phyloP scores from a whole-genome alignment of 2,329 filamentous ascomycete genomes.

The Aspergillus fumigatus region DNA sequence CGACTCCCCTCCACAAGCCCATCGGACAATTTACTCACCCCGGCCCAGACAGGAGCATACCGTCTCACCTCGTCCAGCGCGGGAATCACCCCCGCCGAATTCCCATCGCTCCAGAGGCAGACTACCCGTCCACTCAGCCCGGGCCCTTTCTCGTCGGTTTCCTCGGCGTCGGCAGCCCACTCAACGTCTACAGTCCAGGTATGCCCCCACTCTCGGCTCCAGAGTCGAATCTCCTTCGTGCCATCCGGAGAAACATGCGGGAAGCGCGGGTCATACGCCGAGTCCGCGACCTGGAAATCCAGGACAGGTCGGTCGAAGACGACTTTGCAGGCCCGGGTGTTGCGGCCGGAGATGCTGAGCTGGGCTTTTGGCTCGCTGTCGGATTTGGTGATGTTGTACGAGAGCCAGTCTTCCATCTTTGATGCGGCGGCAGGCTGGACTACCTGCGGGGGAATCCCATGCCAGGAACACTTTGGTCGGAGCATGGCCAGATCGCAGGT shows the following conservation, averaged over 20 bases:
- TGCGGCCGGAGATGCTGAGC: conserved; percentile 64
- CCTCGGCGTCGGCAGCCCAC: conserved; percentile 43
- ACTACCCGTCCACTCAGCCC: conserved; percentile 61
- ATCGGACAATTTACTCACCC: conserved; percentile 68
- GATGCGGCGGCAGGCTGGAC: conserved; percentile 41
- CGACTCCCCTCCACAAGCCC: conserved; percentile 79
- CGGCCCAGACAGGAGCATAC: conserved; percentile 76
- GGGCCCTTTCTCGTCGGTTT: conserved; percentile 37
- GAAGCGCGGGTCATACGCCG: conserved; percentile 60
- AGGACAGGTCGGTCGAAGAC: conserved; percentile 65
- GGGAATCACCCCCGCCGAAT: conserved; percentile 66
- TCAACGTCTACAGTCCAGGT: conserved; percentile 71
- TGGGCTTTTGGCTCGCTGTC: conserved; percentile 44
- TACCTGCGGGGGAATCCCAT: conserved; percentile 63
- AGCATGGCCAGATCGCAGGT: conserved; percentile 47
- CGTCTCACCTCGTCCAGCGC: conserved; percentile 74
- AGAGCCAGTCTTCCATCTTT: conserved; percentile 59
- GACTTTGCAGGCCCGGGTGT: conserved; percentile 75
- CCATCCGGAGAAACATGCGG: conserved; percentile 60
- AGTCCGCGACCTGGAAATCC: conserved; percentile 60
- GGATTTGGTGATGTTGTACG: conserved; percentile 55
- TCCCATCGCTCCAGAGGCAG: conserved; percentile 87
- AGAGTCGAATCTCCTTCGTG: conserved; percentile 67
- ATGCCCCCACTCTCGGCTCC: conserved; percentile 74
- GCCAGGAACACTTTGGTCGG: conserved; percentile 63